These are phyloP conservation scores for Pestalotiopsis sp. DNA, from an alignment of 2,329 filamentous ascomycete genomes.

Conservation along the genomic window DNA sequence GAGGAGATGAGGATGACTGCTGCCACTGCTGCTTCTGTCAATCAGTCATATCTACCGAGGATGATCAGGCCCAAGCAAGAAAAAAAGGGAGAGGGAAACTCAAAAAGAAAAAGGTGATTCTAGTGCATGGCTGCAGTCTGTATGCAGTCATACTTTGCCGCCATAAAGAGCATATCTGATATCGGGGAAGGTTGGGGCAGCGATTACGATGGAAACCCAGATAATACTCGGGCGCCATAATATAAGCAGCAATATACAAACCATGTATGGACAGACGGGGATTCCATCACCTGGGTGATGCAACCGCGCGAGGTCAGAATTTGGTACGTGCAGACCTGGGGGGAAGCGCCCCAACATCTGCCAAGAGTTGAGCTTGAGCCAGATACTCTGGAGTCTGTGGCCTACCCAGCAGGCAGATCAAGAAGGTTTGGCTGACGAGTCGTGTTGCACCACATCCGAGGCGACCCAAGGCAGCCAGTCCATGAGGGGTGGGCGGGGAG, in stretches of 20 bases:
- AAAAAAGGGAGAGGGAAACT: too few relatives aligned
- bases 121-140: neutral
- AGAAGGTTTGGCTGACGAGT: constrained; percentile 2
- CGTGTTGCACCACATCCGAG: constrained; percentile 5
- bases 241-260: neutral
- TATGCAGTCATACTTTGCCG: neutral
- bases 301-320: neutral
- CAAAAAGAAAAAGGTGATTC: neutral
- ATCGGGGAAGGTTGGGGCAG: neutral
- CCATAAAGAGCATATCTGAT: neutral
- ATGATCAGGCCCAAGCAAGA: neutral
- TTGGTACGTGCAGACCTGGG: neutral
- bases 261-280: neutral
- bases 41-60: neutral
- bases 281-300: neutral
- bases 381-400: neutral
- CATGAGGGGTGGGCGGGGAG: neutral
- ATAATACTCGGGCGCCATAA: neutral
- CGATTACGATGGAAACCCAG: neutral
- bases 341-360: neutral
- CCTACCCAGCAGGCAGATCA: neutral
- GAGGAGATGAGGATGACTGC: neutral
- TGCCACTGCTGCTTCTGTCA: neutral
- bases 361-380: neutral
- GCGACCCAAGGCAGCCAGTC: neutral